Evolutionary conservation across 306 rosid species (phyloP).

Genomic region (Acmispon strigosus): DNA sequence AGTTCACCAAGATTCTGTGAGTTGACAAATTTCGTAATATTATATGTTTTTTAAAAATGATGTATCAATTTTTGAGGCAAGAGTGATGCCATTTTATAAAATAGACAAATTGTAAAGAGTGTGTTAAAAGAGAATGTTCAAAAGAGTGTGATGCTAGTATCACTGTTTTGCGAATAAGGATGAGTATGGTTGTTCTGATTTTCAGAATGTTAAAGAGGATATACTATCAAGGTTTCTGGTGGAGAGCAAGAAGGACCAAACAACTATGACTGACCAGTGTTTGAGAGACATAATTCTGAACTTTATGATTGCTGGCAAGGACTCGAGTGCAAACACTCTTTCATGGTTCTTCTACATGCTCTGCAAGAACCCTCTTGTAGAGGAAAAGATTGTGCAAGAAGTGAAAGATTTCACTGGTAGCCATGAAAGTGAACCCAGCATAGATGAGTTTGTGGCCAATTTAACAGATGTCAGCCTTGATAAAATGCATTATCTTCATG

Average conservation of each 20-base stretch:
- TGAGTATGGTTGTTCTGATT: neutral
- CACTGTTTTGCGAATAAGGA: neutral
- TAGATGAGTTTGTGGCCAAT: slow-evolving; percentile 37
- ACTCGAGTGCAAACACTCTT: slow-evolving; percentile 60
- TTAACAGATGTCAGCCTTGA: slow-evolving; percentile 52
- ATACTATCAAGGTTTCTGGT: slow-evolving; percentile 69
- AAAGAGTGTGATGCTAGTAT: too few species aligned
- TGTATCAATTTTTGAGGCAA: too few species aligned
- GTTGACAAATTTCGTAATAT: neutral
- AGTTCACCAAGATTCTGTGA: slow-evolving; percentile 35
- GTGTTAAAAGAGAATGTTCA: too few species aligned
- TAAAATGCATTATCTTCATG: slow-evolving; percentile 80
- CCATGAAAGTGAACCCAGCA: slow-evolving; percentile 18
- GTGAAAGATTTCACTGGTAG: slow-evolving; percentile 39
- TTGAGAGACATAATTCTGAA: slow-evolving; percentile 62
- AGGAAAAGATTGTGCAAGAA: slow-evolving; percentile 65
- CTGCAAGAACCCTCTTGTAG: slow-evolving; percentile 67
- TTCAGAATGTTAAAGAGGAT: slow-evolving; percentile 59
- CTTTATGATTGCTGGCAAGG: slow-evolving; percentile 75
- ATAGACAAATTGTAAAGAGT: too few species aligned
- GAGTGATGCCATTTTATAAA: too few species aligned
- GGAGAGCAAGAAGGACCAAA: slow-evolving; percentile 59
- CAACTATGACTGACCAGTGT: slow-evolving; percentile 49
- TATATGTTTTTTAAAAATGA: too few species aligned
- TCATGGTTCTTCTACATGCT: slow-evolving; percentile 85